Evolutionary conservation across 106 monocot species (phyloP).

Genomic region (Amphibolis antarctica): DNA sequence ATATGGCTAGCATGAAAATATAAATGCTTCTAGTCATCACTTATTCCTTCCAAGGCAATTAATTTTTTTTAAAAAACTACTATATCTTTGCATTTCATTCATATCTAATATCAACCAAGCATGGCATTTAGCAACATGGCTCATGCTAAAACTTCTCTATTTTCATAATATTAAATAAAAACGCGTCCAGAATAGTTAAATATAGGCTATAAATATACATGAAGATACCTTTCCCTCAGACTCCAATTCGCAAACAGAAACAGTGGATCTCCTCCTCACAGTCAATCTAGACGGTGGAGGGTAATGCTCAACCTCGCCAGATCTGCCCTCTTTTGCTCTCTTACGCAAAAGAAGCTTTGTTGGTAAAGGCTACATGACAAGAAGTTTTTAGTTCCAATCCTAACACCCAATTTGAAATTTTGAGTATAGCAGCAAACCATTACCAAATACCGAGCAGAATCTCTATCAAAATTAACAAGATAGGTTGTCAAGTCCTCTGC

Average conservation of each 20-base stretch:
- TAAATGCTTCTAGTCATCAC: no score
- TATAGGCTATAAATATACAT: constrained; percentile 18
- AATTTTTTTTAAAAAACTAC: no score
- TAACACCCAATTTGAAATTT: background rate
- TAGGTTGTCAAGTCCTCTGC: constrained; percentile 73
- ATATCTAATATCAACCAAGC: no score
- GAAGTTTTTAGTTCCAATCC: background rate
- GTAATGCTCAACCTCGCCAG: constrained; percentile 71
- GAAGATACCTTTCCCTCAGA: constrained; percentile 17
- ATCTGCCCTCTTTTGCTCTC: constrained; percentile 90
- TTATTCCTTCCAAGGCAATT: no score
- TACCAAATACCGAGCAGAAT: constrained; percentile 84
- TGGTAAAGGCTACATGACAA: constrained; percentile 55
- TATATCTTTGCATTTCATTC: no score
- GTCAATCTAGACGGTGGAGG: constrained; percentile 78
- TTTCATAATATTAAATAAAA: background rate
- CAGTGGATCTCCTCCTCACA: constrained; percentile 48
- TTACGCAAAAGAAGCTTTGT: constrained; percentile 83
- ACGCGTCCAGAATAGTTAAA: background rate
- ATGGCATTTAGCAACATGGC: no score
- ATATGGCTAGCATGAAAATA: no score
- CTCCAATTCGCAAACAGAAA: constrained; percentile 39
- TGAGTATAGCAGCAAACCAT: constrained; percentile 3
- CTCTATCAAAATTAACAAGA: constrained; percentile 74
- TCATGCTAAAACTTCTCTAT: background rate